Base-by-base conservation (phyloP, 768 basidiomycete species). In the Russula sp. region DNA sequence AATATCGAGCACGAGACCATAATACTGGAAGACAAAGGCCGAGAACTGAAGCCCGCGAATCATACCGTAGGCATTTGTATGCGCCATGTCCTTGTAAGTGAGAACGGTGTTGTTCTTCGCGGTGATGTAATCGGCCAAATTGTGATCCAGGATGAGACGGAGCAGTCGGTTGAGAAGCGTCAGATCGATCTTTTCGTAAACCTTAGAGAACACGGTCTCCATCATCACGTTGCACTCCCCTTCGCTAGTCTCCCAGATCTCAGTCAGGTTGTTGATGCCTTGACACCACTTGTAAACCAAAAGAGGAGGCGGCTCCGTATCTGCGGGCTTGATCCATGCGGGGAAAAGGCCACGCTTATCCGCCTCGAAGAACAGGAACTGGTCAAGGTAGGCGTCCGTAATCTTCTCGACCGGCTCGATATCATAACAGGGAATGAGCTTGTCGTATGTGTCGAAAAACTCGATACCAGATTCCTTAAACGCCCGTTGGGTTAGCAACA, bases 331-430 rank as follows among this genome's bases (percentile, higher is more conserved):
- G 73, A 99, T 97, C 96, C 97, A 99, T 1, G 93, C 86, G 11
- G 97, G 97, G 87, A 98, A 98, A 25, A 99, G 76, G 51, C 93
- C 93, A 68, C 97, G 89, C 74, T 98, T 98, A 76, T 99, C 97
- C 22, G 94, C 93, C 81, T 99, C 96, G 70, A 97, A 99, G 83
- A 93, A 97, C 58, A 99, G 75, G 85, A 97, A 98, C 75, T 98
- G 96, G 70, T 98, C 96, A 42, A 98, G 83, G 72, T 98, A 98
- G 39, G 97, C 97, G 74, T 98, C 97, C 32, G 97, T 98, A 66
- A 99, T 98, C 84, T 99, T 99, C 79, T 99, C 97, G 16, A 99
- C 93, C 0, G 97, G 97, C 72, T 99, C 97, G 65, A 99, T 98
- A 69, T 98, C 96, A 72, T 99, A 98, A 71, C 94, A 98, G 29